Conservation (phyloP, 2,329 filamentous ascomycete genomes). For the Cordyceps tenuipes region DNA sequence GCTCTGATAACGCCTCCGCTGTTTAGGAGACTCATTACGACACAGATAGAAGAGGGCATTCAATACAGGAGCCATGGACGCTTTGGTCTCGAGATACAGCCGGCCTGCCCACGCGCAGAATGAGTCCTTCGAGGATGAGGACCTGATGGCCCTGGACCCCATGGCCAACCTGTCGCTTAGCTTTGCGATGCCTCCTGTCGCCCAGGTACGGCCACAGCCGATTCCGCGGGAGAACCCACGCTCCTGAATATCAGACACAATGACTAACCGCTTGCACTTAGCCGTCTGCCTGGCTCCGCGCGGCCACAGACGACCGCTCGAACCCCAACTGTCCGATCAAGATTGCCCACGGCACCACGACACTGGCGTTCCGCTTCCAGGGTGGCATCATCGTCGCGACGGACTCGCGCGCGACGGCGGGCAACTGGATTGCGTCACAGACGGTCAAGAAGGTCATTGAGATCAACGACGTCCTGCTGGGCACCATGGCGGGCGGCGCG, state of each 20-base stretch:
- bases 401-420: slow-evolving; percentile 92
- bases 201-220: slow-evolving; percentile 54
- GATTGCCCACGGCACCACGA: slow-evolving; percentile 97
- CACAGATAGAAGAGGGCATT: not conserved
- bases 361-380: slow-evolving; percentile 94
- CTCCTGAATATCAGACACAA: not conserved
- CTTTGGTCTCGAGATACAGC: slow-evolving; percentile 87
- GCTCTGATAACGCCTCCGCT: not conserved
- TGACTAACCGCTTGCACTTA: slow-evolving; percentile 26
- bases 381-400: slow-evolving; percentile 97
- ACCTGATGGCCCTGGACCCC: slow-evolving; percentile 63
- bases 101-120: slow-evolving; percentile 63
- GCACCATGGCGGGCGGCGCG: slow-evolving; percentile 97
- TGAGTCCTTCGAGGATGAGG: slow-evolving; percentile 64
- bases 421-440: slow-evolving; percentile 99
- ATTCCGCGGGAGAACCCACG: not conserved
- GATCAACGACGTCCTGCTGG: slow-evolving; percentile 88
- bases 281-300: slow-evolving; percentile 90
- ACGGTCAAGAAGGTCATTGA: slow-evolving; percentile 99
- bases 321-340: slow-evolving; percentile 98
- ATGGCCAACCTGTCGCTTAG: slow-evolving; percentile 76
- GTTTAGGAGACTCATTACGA: not conserved
- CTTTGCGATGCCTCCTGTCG: slow-evolving; percentile 89
- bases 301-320: slow-evolving; percentile 92
- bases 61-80: slow-evolving; percentile 58